These are phyloP conservation scores for Ceratocystis harringtonii DNA, from an alignment of 2,329 filamentous ascomycete genomes.

Conservation along the genomic window DNA sequence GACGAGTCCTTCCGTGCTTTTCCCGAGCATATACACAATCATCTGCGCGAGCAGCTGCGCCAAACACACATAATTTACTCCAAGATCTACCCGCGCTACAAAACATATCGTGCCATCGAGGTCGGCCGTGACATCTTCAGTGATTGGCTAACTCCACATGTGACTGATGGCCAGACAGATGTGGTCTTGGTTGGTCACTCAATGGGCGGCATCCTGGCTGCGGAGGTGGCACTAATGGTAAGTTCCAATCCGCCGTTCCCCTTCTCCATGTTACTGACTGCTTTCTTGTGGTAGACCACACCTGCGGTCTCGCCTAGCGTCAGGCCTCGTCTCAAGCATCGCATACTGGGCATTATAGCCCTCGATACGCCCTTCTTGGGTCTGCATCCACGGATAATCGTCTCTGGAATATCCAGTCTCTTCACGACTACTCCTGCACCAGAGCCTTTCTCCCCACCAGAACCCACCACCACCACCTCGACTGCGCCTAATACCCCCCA, in stretches of 20 bases:
- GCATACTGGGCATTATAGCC: slow-evolving; percentile 64
- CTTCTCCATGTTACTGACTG: neutral
- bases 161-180: slow-evolving; percentile 52
- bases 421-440: slow-evolving; percentile 36
- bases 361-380: slow-evolving; percentile 80
- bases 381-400: slow-evolving; percentile 74
- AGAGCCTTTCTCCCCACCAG: neutral
- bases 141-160: slow-evolving; percentile 64
- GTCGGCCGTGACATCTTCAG: slow-evolving; percentile 73
- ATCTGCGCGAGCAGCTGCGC: slow-evolving; percentile 49
- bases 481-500: neutral
- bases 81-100: slow-evolving; percentile 71
- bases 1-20: slow-evolving; percentile 80
- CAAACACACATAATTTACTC: slow-evolving; percentile 71
- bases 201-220: slow-evolving; percentile 73
- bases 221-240: slow-evolving; percentile 59
- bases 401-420: slow-evolving; percentile 65
- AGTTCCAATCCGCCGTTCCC: neutral
- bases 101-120: slow-evolving; percentile 55
- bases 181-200: slow-evolving; percentile 75
- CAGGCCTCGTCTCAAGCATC: slow-evolving; percentile 42
- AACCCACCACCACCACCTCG: neutral
- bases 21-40: slow-evolving; percentile 69
- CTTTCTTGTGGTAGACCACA: neutral
- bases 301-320: neutral